phyloP scores from a whole-genome alignment of 352 stramenopile species.

The Pythium graminicola region DNA sequence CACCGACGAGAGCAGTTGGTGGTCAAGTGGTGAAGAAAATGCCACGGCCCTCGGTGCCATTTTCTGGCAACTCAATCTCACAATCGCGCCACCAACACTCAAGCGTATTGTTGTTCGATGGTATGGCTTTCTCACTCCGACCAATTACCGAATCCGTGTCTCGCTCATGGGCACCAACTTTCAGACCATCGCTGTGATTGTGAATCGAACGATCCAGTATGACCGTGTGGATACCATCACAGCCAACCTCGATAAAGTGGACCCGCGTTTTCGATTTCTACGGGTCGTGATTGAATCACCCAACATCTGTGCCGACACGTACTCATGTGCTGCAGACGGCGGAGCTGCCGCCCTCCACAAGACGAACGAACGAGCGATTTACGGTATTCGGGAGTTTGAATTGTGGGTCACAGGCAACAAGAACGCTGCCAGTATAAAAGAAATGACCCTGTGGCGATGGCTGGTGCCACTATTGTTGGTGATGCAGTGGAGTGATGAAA shows the following conservation, averaged over 20 bases:
- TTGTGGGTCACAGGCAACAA: conserved; percentile 53
- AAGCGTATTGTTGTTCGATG: conserved; percentile 61
- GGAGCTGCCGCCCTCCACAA: conserved; percentile 6
- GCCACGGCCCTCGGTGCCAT: conserved; percentile 23
- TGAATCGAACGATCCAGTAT: conserved; percentile 38
- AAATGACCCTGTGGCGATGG: neutral
- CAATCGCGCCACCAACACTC: conserved; percentile 32
- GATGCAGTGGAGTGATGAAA: neutral
- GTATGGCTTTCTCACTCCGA: conserved; percentile 62
- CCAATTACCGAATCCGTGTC: conserved; percentile 50
- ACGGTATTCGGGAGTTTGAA: conserved; percentile 75
- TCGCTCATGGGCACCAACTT: conserved; percentile 59
- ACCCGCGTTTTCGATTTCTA: conserved; percentile 47
- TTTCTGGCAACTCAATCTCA: conserved; percentile 79
- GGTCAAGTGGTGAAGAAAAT: conserved; percentile 47
- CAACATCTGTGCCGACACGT: conserved; percentile 43
- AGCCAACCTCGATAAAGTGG: conserved; percentile 32
- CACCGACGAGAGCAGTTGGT: conserved; percentile 67
- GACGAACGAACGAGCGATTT: conserved; percentile 59
- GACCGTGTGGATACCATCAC: conserved; percentile 66
- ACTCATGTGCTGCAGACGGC: conserved; percentile 35
- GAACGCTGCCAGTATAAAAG: conserved; percentile 27
- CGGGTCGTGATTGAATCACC: conserved; percentile 41
- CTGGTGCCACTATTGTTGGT: neutral
- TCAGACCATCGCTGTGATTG: conserved; percentile 43